Conservation (phyloP, 768 basidiomycete genomes). For the Lactarius akahatsu region DNA sequence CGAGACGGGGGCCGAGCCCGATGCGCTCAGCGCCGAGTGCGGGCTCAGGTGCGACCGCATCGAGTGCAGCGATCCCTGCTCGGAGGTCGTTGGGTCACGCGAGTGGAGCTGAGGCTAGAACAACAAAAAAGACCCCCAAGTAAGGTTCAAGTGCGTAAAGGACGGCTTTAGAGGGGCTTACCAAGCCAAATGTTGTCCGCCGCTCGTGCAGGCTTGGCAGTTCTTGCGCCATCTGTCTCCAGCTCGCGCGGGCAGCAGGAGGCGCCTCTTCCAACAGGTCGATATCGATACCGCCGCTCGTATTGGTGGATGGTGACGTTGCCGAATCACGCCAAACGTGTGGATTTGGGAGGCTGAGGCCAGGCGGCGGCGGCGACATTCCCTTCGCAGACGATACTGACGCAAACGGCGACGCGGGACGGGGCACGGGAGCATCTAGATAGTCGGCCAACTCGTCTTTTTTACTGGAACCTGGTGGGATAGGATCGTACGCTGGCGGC, state of each 20-base stretch:
- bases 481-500: slow-evolving; percentile 20
- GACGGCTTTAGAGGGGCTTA: slow-evolving; percentile 38
- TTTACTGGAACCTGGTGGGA: slow-evolving; percentile 2
- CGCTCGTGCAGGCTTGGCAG: slow-evolving; percentile 36
- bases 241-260: slow-evolving; percentile 57
- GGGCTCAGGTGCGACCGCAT: slow-evolving; percentile 58
- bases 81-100: slow-evolving; percentile 47
- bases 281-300: slow-evolving; percentile 41
- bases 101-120: slow-evolving; percentile 45
- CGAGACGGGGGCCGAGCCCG: slow-evolving; percentile 52
- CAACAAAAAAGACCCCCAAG: neutral
- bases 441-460: slow-evolving; percentile 41
- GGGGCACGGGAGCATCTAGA: slow-evolving; percentile 58
- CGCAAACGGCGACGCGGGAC: slow-evolving; percentile 53
- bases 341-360: slow-evolving; percentile 38
- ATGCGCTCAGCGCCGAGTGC: slow-evolving; percentile 43
- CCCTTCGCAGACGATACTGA: slow-evolving; percentile 37
- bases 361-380: slow-evolving; percentile 37
- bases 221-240: slow-evolving; percentile 54
- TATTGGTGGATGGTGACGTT: slow-evolving; percentile 17
- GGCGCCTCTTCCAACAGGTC: slow-evolving; percentile 72
- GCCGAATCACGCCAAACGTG: slow-evolving; percentile 39
- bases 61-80: slow-evolving; percentile 65
- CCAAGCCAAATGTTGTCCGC: slow-evolving; percentile 62
- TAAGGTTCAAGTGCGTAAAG: neutral